These are phyloP conservation scores for Trichoderma orchidacearum DNA, from an alignment of 495 filamentous ascomycete genomes.

Conservation along the genomic window DNA sequence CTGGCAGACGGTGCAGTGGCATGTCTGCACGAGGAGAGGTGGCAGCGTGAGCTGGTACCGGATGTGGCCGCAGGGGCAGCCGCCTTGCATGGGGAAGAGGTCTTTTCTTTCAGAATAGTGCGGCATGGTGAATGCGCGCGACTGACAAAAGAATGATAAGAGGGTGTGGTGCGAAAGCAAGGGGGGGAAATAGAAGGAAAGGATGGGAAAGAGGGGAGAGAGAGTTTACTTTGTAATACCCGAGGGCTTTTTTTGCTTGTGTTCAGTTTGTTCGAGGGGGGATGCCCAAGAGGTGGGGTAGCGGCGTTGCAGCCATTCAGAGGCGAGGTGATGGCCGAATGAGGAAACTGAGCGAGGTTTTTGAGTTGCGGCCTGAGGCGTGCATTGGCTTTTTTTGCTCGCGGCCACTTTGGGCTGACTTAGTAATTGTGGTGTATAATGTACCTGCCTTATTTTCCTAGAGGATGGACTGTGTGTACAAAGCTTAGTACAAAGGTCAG, in stretches of 20 bases:
- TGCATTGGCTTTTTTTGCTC: too few species aligned
- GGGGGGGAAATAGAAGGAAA: neutral
- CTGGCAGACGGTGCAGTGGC: slow-evolving; percentile 22
- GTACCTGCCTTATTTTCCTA: too few species aligned
- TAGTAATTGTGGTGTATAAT: too few species aligned
- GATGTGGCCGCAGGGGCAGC: slow-evolving; percentile 5
- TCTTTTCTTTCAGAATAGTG: slow-evolving; percentile 2
- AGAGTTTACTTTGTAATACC: too few species aligned
- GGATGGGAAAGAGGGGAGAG: neutral
- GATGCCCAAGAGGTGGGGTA: neutral
- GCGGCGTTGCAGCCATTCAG: neutral
- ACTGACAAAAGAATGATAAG: slow-evolving; percentile 1
- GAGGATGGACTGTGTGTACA: too few species aligned
- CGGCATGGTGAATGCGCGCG: neutral
- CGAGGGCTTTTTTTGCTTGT: too few species aligned
- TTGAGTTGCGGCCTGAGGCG: neutral
- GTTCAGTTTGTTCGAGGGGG: neutral
- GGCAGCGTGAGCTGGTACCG: slow-evolving; percentile 2
- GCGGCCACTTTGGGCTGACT: neutral
- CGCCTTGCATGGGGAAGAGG: slow-evolving; percentile 5
- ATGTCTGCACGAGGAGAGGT: slow-evolving; percentile 12
- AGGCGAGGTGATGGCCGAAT: neutral
- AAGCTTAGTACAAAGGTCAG: too few species aligned
- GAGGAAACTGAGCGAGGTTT: neutral
- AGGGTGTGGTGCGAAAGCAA: neutral